Evolutionary conservation across 2,329 filamentous ascomycete genomes (phyloP).

Genomic region (Colletotrichum spinosum): DNA sequence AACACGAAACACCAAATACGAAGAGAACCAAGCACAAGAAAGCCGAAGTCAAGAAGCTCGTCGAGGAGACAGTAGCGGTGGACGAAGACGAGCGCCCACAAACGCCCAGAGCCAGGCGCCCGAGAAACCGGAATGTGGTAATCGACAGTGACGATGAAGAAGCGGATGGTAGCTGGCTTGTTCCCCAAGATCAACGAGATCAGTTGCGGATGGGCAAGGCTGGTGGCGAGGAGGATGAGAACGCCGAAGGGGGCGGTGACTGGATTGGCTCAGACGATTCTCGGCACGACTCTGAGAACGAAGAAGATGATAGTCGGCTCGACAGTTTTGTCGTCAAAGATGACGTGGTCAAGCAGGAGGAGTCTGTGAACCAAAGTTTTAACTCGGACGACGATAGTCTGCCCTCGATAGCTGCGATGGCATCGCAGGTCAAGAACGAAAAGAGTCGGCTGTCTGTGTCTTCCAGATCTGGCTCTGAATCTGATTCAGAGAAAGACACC

Average conservation of each 20-base stretch:
- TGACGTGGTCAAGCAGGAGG: constrained; percentile 50
- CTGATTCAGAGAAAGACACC: constrained; percentile 52
- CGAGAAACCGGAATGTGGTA: constrained; percentile 66
- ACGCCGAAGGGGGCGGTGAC: constrained; percentile 88
- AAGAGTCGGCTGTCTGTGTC: constrained; percentile 11
- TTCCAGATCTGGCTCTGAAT: constrained; percentile 19
- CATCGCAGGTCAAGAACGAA: constrained; percentile 48
- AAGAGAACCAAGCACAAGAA: constrained; percentile 54
- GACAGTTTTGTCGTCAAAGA: constrained; percentile 68
- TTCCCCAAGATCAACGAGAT: constrained; percentile 74
- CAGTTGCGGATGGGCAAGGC: constrained; percentile 76
- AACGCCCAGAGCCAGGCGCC: constrained; percentile 48
- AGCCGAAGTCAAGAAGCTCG: constrained; percentile 42
- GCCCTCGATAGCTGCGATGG: constrained; percentile 51
- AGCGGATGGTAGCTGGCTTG: constrained; percentile 83
- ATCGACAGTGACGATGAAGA: constrained; percentile 77
- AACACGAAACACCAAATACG: constrained; percentile 55
- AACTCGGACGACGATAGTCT: constrained; percentile 49
- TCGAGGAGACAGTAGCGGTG: constrained; percentile 38
- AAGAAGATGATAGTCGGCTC: constrained; percentile 65
- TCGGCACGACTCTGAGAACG: constrained; percentile 64
- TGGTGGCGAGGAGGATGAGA: constrained; percentile 87
- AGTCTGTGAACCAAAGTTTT: constrained; percentile 44
- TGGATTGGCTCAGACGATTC: constrained; percentile 81
- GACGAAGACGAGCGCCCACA: constrained; percentile 26